These are phyloP conservation scores for Asclepias syriaca DNA, from an alignment of 257 asterid species.

Conservation along the genomic window DNA sequence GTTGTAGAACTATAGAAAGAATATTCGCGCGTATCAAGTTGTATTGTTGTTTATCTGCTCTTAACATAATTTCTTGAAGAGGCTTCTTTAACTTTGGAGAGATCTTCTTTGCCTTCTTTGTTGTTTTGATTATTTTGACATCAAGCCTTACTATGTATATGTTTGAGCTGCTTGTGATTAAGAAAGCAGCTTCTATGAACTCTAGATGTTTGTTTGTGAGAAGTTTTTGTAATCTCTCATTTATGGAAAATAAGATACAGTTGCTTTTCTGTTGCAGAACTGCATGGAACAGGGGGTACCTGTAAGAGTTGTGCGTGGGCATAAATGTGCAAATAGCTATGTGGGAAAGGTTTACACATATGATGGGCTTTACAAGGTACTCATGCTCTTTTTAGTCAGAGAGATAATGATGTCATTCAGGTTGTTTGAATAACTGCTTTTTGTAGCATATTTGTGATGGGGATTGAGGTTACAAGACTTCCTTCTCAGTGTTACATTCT, in stretches of 20 bases:
- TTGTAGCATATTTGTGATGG: background rate
- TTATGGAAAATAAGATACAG: background rate
- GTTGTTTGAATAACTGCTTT: background rate
- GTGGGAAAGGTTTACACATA: constrained; percentile 89
- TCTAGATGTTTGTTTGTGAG: background rate
- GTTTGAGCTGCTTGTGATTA: background rate
- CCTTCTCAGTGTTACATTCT: background rate
- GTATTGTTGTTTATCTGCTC: background rate
- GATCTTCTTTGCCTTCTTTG: background rate
- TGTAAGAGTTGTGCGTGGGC: constrained; percentile 85
- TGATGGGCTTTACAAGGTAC: constrained; percentile 85
- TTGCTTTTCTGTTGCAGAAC: constrained; percentile 37
- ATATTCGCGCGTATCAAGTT: background rate
- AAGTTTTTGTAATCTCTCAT: background rate
- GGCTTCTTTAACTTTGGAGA: background rate
- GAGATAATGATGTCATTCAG: background rate
- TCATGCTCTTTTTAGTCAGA: background rate
- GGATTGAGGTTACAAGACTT: background rate
- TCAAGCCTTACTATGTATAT: background rate
- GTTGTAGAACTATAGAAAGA: background rate
- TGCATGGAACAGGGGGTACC: constrained; percentile 60
- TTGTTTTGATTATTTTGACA: background rate
- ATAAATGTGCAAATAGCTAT: constrained; percentile 59
- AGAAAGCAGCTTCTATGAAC: background rate
- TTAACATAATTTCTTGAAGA: background rate